Base-by-base conservation (phyloP, 441 rosid species). In the Mallotus japonicus region DNA sequence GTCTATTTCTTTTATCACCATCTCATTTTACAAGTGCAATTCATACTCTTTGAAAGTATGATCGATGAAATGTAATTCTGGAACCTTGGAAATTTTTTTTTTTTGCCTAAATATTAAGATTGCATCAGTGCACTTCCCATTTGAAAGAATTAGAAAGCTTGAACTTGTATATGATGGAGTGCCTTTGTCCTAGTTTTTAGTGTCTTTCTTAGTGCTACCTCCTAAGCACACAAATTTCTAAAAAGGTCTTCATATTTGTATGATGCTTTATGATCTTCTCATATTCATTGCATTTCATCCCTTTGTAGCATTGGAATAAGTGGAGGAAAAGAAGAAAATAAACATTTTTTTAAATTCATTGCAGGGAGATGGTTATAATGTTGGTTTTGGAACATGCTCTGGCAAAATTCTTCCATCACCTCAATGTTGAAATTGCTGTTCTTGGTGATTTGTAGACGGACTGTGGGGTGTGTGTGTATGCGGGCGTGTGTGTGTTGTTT, bases 301-400 rank as follows among this genome's bases (percentile, higher is more conserved):
- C 32, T 1, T 28, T 28, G 32, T 28, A 28, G 3, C 32, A 28
- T 28, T 28, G 32, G 32, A 28, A 28, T 28, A 28, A 28, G 32
- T 28, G 32, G 32, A 28, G 32, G 32, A 28, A 20, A 28, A 28
- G 32, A 28, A 2, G 32, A 28, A 28, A 28, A 28, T 28, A 28
- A 28, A 28, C 32, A 28, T 28, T 28, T 28, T 28, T 49, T 22
- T 51, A 24, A 75, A 13, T 68, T 37, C 28, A 22, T 70, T 82
- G 78, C 82, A 91, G 97, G 97, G 97, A 71, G 85, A 86, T 73
- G 92, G 94, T 50, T 95, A 92, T 82, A 88, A 65, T 40, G 86
- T 91, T 60, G 99, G 97, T 49, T 95, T 95, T 47, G 99, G 99
- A 51, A 87, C 86, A 15, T 94, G 99, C 85, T 65, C 88, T 0